Evolutionary conservation across 2,329 filamentous ascomycete species (phyloP), one percentile per base, ranked within the genome.

Genomic region (Talaromyces sp.): DNA sequence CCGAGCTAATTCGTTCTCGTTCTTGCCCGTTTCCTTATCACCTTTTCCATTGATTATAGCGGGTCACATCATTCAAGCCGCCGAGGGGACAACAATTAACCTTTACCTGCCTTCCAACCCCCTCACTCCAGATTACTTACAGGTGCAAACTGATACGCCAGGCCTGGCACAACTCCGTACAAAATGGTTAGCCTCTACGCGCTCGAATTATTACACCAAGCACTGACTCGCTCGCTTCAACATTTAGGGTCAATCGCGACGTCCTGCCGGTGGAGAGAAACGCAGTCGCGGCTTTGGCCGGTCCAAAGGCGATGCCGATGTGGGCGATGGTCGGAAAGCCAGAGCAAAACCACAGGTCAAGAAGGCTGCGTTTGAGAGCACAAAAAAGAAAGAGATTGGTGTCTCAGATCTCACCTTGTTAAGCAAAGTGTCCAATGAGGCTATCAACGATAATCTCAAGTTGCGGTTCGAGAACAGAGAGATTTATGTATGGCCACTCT

Each of bases 311-410:
- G 66, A 65, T 58, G 75, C 70, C 56, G 75, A 76, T 63, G 70
- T 74, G 48, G 72, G 75, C 62, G 72, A 74, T 61, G 74, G 73
- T 28, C 71, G 77, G 62, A 75, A 75, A 63, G 71, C 75, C 45
- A 75, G 74, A 45, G 79, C 80, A 60, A 79, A 81, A 66, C 78
- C 85, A 62, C 90, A 89, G 76, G 90, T 96, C 66, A 93, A 92
- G 78, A 97, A 97, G 79, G 94, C 94, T 63, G 90, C 89, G 61
- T 99, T 95, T 77, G 94, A 99, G 74, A 90, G 86, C 61, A 89
- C 87, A 64, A 97, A 97, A 83, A 99, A 97, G 86, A 97, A 96
- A 84, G 92, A 99, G 77, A 94, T 99, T 67, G 94, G 94, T 65
- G 94, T 99, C 56, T 97, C 94, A 57, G 94, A 99, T 81, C 83